These are phyloP conservation scores for Kodamaea anthophila DNA, from an alignment of 1,139 yeast genomes.

Conservation along the genomic window DNA sequence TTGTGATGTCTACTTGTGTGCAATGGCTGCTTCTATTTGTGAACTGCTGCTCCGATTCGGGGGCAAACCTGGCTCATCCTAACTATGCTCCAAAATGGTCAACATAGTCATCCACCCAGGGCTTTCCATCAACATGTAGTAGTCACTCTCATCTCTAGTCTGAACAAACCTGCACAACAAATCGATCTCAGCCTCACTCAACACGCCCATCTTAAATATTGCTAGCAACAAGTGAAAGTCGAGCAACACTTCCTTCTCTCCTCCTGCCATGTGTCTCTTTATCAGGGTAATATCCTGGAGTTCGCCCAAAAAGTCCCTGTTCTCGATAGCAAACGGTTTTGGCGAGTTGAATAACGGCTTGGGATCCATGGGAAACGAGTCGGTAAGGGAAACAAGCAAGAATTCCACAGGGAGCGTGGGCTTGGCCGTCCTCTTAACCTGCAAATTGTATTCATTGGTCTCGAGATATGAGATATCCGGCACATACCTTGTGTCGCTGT, in stretches of 20 bases:
- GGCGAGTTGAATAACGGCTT: constrained; percentile 41
- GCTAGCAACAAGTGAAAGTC: constrained; percentile 74
- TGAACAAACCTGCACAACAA: constrained; percentile 40
- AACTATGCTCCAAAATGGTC: constrained; percentile 44
- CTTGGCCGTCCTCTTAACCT: constrained; percentile 83
- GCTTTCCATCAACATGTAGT: constrained; percentile 50
- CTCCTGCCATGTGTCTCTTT: constrained; percentile 29
- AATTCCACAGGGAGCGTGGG: constrained; percentile 97
- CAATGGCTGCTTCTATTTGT: too few species aligned
- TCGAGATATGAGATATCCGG: constrained; percentile 89
- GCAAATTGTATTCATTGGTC: constrained; percentile 81
- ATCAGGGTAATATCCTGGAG: constrained; percentile 54
- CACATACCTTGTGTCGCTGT: constrained; percentile 69
- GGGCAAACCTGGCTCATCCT: too few species aligned
- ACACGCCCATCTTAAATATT: constrained; percentile 46
- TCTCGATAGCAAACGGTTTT: constrained; percentile 61
- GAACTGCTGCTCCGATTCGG: too few species aligned
- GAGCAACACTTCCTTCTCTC: constrained; percentile 36
- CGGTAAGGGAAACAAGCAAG: constrained; percentile 79
- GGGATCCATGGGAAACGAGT: constrained; percentile 78
- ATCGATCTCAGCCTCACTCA: constrained; percentile 46
- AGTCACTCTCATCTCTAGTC: constrained; percentile 35
- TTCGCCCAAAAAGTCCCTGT: constrained; percentile 69
- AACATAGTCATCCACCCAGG: constrained; percentile 76
- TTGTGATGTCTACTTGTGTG: too few species aligned